Evolutionary conservation across 2,329 filamentous ascomycete species (phyloP).

Genomic region (Nemania diffusa): DNA sequence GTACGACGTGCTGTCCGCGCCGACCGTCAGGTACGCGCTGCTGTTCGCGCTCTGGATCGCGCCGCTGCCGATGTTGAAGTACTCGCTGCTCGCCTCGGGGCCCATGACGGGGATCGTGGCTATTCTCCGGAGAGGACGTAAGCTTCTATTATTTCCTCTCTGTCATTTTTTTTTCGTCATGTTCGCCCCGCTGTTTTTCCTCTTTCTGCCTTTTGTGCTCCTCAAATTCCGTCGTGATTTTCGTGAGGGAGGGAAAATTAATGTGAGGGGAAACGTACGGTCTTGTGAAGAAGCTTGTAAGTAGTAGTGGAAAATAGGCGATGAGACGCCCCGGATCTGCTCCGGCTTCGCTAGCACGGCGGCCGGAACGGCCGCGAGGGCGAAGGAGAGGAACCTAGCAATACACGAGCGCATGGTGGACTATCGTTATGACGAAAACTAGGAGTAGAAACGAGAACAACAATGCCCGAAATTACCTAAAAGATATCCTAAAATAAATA

Average conservation of each 20-base stretch:
- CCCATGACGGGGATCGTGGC: constrained; percentile 60
- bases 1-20: constrained; percentile 58
- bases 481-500: background rate
- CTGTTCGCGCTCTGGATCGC: constrained; percentile 63
- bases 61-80: constrained; percentile 58
- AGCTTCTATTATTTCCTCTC: background rate
- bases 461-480: background rate
- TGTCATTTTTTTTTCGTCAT: background rate
- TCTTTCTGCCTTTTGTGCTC: too few relatives aligned
- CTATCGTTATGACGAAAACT: background rate
- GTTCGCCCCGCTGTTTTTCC: too few relatives aligned
- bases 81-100: constrained; percentile 60
- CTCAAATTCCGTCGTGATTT: too few relatives aligned
- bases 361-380: constrained; percentile 22
- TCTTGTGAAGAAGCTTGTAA: constrained; percentile 59
- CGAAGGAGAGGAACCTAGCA: constrained; percentile 13
- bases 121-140: constrained; percentile 22
- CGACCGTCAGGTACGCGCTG: constrained; percentile 60
- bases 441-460: background rate
- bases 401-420: constrained; percentile 35
- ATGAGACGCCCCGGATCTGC: constrained; percentile 61
- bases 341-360: constrained; percentile 55
- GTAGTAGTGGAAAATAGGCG: constrained; percentile 64
- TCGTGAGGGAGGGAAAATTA: constrained; percentile 5
- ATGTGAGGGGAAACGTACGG: constrained; percentile 42